phyloP scores from a whole-genome alignment of 164 flowering plant genomes.

The Malania oleifera region DNA sequence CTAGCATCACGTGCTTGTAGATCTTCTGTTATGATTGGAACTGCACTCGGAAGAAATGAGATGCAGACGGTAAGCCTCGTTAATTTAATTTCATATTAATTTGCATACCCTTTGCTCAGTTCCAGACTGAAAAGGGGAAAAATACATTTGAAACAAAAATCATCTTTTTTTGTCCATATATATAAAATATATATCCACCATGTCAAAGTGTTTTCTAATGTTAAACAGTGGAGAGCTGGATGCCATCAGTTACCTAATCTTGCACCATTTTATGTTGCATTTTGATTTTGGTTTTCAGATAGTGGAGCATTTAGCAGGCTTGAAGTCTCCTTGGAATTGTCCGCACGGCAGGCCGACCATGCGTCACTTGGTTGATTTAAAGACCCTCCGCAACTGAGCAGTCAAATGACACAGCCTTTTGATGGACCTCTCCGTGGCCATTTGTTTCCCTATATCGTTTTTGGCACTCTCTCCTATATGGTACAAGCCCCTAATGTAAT shows the following conservation, averaged over 20 bases:
- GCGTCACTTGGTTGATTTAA: conserved; percentile 88
- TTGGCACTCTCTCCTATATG: too few relatives aligned
- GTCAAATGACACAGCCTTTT: conserved; percentile 16
- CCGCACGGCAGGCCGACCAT: conserved; percentile 99
- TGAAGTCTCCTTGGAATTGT: conserved; percentile 97
- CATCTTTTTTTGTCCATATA: too few relatives aligned
- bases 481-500: too few relatives aligned
- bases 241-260: background rate
- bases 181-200: too few relatives aligned
- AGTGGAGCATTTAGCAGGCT: conserved; percentile 60
- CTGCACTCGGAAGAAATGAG: conserved; percentile 75
- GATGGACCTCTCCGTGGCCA: background rate
- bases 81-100: background rate
- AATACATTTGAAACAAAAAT: too few relatives aligned
- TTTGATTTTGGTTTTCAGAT: conserved; percentile 58
- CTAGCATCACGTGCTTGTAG: conserved; percentile 97
- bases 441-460: too few relatives aligned
- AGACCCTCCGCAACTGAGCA: conserved; percentile 26
- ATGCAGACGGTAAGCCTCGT: conserved; percentile 69
- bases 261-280: too few relatives aligned
- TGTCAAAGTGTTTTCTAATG: too few relatives aligned
- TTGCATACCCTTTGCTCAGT: background rate
- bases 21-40: conserved; percentile 90
- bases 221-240: too few relatives aligned
- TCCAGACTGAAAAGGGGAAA: too few relatives aligned